Conservation (phyloP, 2,329 filamentous ascomycete species). For the Penicillium fuscoglaucum region DNA sequence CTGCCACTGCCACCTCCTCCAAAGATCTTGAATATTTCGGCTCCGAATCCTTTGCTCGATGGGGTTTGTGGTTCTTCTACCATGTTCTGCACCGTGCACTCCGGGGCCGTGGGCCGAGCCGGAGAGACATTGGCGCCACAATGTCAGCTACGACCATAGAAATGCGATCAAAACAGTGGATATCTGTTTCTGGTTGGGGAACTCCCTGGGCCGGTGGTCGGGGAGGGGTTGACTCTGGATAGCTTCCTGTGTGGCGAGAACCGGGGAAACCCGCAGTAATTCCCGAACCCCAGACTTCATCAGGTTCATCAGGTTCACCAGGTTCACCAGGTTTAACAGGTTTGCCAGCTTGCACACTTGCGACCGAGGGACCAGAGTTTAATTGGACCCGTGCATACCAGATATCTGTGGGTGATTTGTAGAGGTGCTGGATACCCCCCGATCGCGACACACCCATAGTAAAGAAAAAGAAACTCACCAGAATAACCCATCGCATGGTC, state of each 20-base stretch:
- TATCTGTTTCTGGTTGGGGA: neutral
- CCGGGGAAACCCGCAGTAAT: neutral
- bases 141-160: constrained; percentile 13
- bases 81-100: constrained; percentile 16
- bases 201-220: neutral
- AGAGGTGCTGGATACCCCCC: neutral
- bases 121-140: constrained; percentile 17
- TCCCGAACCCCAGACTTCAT: neutral
- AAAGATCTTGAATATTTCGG: constrained; percentile 56
- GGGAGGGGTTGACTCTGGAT: neutral
- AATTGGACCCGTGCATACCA: neutral
- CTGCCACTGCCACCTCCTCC: constrained; percentile 28
- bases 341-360: neutral
- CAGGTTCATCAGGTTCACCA: neutral
- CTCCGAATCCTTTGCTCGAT: constrained; percentile 23
- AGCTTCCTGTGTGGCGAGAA: neutral
- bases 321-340: neutral
- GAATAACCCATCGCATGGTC: constrained; percentile 23
- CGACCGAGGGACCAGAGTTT: neutral
- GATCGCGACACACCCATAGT: neutral
- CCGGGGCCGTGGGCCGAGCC: constrained; percentile 13
- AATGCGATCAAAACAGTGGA: neutral
- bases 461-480: constrained; percentile 18
- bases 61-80: constrained; percentile 25
- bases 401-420: neutral